phyloP scores from a whole-genome alignment of 495 filamentous ascomycete genomes.

The Penicillium maclennaniae region DNA sequence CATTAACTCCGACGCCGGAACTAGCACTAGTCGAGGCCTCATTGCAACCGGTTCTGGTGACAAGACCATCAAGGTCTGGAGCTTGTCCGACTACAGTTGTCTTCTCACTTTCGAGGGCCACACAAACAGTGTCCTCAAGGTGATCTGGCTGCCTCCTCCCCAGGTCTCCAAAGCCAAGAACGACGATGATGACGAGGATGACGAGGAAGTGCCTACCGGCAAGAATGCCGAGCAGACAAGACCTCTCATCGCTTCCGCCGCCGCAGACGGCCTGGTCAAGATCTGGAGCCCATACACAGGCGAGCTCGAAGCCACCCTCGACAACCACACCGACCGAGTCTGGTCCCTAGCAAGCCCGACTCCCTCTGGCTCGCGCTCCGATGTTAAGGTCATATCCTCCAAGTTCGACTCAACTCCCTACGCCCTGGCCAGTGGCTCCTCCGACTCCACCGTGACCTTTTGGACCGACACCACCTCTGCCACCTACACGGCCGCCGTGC shows the following conservation, averaged over 20 bases:
- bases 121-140: slow-evolving; percentile 89
- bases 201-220: slow-evolving; percentile 25
- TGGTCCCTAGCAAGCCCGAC: slow-evolving; percentile 76
- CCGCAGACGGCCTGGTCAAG: slow-evolving; percentile 94
- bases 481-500: slow-evolving; percentile 65
- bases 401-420: slow-evolving; percentile 40
- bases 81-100: slow-evolving; percentile 85
- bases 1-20: slow-evolving; percentile 61
- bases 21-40: slow-evolving; percentile 61
- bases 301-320: slow-evolving; percentile 82
- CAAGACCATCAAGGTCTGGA: slow-evolving; percentile 96
- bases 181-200: slow-evolving; percentile 34
- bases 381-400: slow-evolving; percentile 29
- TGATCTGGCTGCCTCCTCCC: slow-evolving; percentile 77
- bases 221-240: slow-evolving; percentile 33
- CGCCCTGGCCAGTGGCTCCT: slow-evolving; percentile 81
- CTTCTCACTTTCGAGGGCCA: slow-evolving; percentile 93
- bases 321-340: slow-evolving; percentile 93
- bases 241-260: slow-evolving; percentile 74
- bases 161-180: slow-evolving; percentile 31
- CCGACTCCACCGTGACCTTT: slow-evolving; percentile 86
- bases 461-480: slow-evolving; percentile 89
- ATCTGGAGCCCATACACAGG: slow-evolving; percentile 80
- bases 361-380: slow-evolving; percentile 43
- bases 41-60: slow-evolving; percentile 88